Percentiles rank a stretch among this genome's conserved stretches.
phyloP scores from a whole-genome alignment of 2,329 filamentous ascomycete genomes.

The Cadophora sp. region DNA sequence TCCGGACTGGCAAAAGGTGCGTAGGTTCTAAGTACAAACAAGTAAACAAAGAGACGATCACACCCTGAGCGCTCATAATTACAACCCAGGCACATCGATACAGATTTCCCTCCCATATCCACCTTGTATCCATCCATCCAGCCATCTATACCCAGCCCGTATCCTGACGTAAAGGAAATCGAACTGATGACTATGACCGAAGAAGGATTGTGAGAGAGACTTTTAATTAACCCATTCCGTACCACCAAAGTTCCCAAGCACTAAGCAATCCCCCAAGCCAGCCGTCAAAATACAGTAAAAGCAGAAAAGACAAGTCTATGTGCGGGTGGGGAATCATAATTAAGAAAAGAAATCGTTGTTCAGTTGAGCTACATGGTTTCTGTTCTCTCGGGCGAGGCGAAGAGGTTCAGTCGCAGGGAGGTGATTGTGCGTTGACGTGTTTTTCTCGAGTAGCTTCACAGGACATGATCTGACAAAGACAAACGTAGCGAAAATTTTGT shows the following conservation, averaged over 20 bases:
- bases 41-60: not conserved
- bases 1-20: not conserved
- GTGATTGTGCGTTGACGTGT: constrained; percentile 1
- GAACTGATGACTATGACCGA: not conserved
- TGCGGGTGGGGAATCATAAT: constrained; percentile 30
- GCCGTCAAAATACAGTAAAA: constrained; percentile 16
- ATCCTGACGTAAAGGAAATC: not conserved
- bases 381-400: not conserved
- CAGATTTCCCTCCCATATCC: not conserved
- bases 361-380: not conserved
- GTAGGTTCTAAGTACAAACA: constrained; percentile 6
- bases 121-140: not conserved
- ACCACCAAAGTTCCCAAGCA: not conserved
- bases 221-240: constrained; percentile 1
- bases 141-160: not conserved
- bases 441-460: not conserved
- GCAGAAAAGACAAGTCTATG: constrained; percentile 28
- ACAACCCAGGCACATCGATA: not conserved
- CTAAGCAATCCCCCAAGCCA: not conserved
- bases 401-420: not conserved
- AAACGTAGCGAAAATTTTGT: constrained; percentile 20
- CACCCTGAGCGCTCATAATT: not conserved
- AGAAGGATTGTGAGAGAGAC: not conserved
- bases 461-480: constrained; percentile 33
- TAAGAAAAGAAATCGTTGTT: constrained; percentile 29